Conservation (phyloP, 2,329 filamentous ascomycete species). For the Tolypocladium tropicale region DNA sequence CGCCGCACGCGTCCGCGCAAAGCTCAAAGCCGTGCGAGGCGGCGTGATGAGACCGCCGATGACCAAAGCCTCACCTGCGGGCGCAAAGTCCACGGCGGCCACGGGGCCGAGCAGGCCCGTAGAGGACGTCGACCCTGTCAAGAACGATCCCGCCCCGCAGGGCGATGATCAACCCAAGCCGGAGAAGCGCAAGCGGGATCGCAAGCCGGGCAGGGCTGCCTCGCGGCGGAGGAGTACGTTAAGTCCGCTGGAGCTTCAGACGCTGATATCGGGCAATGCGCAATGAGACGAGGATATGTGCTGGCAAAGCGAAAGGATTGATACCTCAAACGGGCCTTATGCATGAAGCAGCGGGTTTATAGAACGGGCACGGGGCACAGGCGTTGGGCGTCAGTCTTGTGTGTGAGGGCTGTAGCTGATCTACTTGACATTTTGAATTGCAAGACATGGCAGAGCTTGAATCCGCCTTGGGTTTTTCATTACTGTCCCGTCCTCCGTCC, state of each 20-base stretch:
- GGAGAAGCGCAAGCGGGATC: conserved; percentile 39
- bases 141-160: conserved; percentile 16
- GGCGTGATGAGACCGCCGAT: conserved; percentile 14
- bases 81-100: not conserved
- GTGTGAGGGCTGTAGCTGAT: not conserved
- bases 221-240: conserved; percentile 64
- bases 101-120: not conserved
- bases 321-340: not conserved
- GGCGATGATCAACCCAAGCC: conserved; percentile 14
- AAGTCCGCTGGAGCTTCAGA: conserved; percentile 64
- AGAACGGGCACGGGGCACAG: not conserved
- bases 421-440: not conserved
- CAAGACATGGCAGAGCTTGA: not conserved
- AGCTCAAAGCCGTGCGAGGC: conserved; percentile 42
- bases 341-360: not conserved
- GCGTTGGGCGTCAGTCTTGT: not conserved
- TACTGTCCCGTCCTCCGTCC: no score
- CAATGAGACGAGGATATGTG: not conserved
- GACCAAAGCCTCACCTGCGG: not conserved
- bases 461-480: not conserved
- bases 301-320: not conserved
- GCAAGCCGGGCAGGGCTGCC: conserved; percentile 41
- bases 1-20: conserved; percentile 51
- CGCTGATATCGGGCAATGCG: conserved; percentile 43
- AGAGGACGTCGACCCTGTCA: conserved; percentile 24